phyloP scores from a whole-genome alignment of 345 rosid genomes.

The Boechera stricta region DNA sequence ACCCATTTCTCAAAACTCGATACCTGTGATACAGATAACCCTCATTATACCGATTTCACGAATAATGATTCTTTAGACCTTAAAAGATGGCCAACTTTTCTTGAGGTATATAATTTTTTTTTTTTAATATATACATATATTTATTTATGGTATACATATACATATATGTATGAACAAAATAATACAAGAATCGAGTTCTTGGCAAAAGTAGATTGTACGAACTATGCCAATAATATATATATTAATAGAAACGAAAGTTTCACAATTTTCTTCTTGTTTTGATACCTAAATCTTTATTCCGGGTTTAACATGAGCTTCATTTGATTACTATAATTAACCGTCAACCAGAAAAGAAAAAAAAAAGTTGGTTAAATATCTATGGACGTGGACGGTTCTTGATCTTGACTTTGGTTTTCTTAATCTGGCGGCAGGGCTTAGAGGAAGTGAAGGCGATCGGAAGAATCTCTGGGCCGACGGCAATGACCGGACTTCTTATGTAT shows the following conservation, averaged over 20 bases:
- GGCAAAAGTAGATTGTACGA: neutral
- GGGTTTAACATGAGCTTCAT: neutral
- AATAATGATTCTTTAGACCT: constrained; percentile 52
- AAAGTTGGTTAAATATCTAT: constrained; percentile 27
- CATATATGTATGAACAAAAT: neutral
- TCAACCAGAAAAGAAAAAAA: neutral
- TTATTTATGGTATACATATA: neutral
- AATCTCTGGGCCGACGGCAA: constrained; percentile 88
- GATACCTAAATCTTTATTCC: neutral
- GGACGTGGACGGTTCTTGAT: constrained; percentile 33
- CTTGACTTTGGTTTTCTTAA: constrained; percentile 27
- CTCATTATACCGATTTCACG: constrained; percentile 41
- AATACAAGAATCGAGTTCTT: constrained; percentile 6
- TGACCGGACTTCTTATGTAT: constrained; percentile 83
- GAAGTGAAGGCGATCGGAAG: constrained; percentile 87
- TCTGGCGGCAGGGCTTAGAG: constrained; percentile 62
- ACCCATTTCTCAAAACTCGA: constrained; percentile 54
- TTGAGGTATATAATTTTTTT: constrained; percentile 57
- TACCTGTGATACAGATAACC: constrained; percentile 41
- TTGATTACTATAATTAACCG: neutral
- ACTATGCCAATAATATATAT: neutral
- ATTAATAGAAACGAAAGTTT: neutral
- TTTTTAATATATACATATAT: neutral
- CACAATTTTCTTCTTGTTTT: neutral
- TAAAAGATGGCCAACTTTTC: constrained; percentile 79